These are phyloP conservation scores for Trichosanthes cucumerina DNA, from an alignment of 306 rosid genomes.

Conservation along the genomic window DNA sequence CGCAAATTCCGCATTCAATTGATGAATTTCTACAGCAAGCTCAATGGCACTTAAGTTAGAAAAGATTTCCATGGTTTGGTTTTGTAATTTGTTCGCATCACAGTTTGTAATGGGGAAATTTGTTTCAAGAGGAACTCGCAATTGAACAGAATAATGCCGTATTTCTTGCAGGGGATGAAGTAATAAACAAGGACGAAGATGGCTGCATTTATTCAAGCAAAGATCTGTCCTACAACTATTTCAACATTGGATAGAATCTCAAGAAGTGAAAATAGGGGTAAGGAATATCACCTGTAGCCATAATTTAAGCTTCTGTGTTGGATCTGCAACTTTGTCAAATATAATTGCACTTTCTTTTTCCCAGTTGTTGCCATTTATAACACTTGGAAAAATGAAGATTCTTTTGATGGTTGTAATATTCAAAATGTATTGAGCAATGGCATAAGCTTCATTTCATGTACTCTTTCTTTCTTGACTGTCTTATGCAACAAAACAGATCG, in stretches of 20 bases:
- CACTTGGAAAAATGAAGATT: not conserved
- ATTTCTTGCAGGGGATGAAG: not conserved
- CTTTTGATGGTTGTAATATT: not conserved
- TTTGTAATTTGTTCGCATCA: not conserved
- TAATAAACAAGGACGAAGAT: slow-evolving; percentile 18
- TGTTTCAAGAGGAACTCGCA: not conserved
- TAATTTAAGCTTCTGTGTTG: not conserved
- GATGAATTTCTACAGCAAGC: not conserved
- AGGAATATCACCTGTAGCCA: slow-evolving; percentile 2
- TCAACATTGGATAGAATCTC: slow-evolving; percentile 18
- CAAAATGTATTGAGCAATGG: not conserved
- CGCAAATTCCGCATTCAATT: not conserved
- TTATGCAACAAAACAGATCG: slow-evolving; percentile 49
- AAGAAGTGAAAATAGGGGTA: slow-evolving; percentile 30
- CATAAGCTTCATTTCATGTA: not conserved
- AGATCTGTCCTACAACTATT: slow-evolving; percentile 27
- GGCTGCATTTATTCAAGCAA: slow-evolving; percentile 36
- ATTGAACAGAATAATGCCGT: not conserved
- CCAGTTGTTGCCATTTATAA: not conserved
- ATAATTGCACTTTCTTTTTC: not conserved
- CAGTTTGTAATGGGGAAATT: not conserved
- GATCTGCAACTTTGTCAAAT: not conserved
- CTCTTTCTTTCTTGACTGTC: slow-evolving; percentile 24
- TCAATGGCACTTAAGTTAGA: not conserved
- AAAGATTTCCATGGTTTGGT: not conserved